Base-by-base conservation (phyloP, 768 basidiomycete species). In the Tricholomella constricta region DNA sequence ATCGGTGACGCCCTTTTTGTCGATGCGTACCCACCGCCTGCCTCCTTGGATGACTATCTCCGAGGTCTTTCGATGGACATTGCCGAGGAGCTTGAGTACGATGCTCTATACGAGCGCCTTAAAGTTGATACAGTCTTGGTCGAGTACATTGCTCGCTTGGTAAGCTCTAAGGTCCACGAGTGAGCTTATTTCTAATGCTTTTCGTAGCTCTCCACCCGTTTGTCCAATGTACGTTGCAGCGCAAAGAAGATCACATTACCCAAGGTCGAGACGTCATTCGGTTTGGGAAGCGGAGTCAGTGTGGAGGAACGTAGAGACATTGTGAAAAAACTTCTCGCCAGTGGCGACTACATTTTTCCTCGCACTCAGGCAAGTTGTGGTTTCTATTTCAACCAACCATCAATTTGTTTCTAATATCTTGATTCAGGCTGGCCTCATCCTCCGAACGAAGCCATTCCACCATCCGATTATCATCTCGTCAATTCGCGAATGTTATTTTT, bases 1-100 rank as follows among this genome's bases (percentile, higher is more conserved):
- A 38, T 35, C n/a, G 46, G 36, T 12, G 26, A 57, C 41, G 36
- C 45, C 27, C 47, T 53, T 7, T 53, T 53, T 20, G 31, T 26
- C 12, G 23, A 45, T 51, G 22, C 43, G 4, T 55, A 41, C 31
- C 52, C 44, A 25, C 20, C 37, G 0, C 4, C n/a, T 6, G 41
- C 35, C 8, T 40, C 27, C 6, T 31, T 47, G 29, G 31, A 25
- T 14, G 45, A 32, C 6, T 42, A 42, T 22, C 35, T 42, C 20
- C 19, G 19, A 35, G 37, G 7, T 15, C n/a, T n/a, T n/a, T n/a
- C n/a, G n/a, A n/a, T n/a, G n/a, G n/a, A n/a, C n/a, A n/a, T n/a
- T n/a, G n/a, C n/a, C n/a, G n/a, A n/a, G n/a, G n/a, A n/a, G n/a
- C n/a, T 45, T 4, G 43, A 45, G 17, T 14, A 37, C 29, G 19